Conservation (phyloP, 2,329 filamentous ascomycete species). For the Thielaviopsis populi region DNA sequence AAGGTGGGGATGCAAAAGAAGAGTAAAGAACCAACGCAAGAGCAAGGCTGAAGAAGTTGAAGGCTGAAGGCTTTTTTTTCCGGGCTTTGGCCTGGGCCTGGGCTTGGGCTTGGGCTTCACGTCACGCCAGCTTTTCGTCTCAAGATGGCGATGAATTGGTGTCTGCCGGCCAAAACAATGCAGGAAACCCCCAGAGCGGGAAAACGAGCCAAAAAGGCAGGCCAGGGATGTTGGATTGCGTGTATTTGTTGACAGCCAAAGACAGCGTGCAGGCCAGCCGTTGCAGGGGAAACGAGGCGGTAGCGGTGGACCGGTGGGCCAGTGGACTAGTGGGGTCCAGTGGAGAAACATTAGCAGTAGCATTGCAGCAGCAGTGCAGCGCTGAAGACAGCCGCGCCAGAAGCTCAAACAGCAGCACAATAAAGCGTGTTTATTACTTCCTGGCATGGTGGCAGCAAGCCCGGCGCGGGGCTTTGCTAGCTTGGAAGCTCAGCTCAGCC, state of each 20-base stretch:
- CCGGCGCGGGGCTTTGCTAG: neutral
- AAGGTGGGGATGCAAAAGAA: slow-evolving; percentile 3
- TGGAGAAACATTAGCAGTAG: no score
- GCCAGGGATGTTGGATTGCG: neutral
- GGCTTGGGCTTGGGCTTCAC: neutral
- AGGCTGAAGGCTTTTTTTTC: slow-evolving; percentile 13
- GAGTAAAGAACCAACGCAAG: neutral
- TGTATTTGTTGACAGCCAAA: slow-evolving; percentile 10
- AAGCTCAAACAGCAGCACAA: no score
- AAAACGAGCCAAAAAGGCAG: neutral
- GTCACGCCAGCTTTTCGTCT: slow-evolving; percentile 4
- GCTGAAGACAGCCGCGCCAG: no score
- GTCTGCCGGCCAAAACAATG: neutral
- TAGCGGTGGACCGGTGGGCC: neutral
- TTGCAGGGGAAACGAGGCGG: slow-evolving; percentile 14
- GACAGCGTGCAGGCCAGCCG: neutral
- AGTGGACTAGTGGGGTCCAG: neutral
- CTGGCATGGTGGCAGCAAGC: neutral
- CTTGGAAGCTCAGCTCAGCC: no score
- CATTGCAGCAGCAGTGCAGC: no score
- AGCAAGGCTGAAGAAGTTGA: slow-evolving; percentile 4
- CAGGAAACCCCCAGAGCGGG: slow-evolving; percentile 6
- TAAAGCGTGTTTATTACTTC: no score
- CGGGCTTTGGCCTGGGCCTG: neutral
- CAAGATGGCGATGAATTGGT: slow-evolving; percentile 7